Conservation (phyloP, 1,139 yeast species). For the Geotrichum australiense region DNA sequence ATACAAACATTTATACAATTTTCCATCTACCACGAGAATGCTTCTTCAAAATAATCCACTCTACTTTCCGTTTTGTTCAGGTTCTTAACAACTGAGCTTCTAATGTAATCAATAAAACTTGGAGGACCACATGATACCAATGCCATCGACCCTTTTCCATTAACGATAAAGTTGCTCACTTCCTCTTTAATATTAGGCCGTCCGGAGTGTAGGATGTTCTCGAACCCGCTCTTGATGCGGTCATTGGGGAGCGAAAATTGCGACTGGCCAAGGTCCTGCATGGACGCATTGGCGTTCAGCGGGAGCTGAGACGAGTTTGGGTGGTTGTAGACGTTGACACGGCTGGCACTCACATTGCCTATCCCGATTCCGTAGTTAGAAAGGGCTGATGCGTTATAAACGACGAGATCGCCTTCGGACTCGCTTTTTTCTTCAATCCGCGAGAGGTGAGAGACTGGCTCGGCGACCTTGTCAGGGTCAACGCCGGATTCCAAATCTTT, state of each 20-base stretch:
- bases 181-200: conserved; percentile 21
- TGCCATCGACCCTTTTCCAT: conserved; percentile 22
- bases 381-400: neutral
- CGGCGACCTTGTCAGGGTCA: too few species aligned
- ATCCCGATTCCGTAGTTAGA: neutral
- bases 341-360: neutral
- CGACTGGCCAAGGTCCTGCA: neutral
- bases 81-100: conserved; percentile 25
- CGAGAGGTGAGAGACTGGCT: neutral
- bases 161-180: conserved; percentile 20
- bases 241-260: conserved; percentile 1
- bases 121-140: conserved; percentile 28
- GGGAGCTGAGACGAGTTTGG: conserved; percentile 3
- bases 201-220: conserved; percentile 15
- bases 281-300: neutral
- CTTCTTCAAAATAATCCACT: conserved; percentile 35
- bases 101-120: conserved; percentile 23
- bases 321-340: conserved; percentile 1
- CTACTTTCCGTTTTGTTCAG: conserved; percentile 24
- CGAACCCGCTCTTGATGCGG: conserved; percentile 6
- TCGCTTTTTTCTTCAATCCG: conserved; percentile 1
- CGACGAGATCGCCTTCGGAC: neutral
- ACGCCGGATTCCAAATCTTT: too few species aligned
- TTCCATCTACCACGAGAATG: conserved; percentile 30
- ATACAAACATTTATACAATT: neutral